Evolutionary conservation across 202 grass and related monocot genomes (phyloP).

Genomic region (Zoysia matrella): DNA sequence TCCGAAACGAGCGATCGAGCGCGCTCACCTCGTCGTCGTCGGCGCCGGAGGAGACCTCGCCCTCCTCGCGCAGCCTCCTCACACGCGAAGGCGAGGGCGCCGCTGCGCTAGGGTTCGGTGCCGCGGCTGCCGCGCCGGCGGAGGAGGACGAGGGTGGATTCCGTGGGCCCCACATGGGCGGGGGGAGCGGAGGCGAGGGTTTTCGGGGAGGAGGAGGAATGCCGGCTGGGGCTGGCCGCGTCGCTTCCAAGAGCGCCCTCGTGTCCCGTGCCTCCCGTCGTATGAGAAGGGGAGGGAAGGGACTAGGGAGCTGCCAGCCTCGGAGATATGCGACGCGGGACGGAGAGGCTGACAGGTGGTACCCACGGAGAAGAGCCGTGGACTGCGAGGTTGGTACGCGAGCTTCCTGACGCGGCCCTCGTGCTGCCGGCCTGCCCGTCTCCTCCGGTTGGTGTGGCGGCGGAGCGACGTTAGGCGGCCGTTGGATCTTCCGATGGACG

Average conservation of each 20-base stretch:
- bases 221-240: constrained; percentile 35
- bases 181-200: background rate
- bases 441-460: background rate
- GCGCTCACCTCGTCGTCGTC: constrained; percentile 73
- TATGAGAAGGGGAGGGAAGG: background rate
- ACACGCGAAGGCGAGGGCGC: background rate
- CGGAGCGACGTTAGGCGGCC: background rate
- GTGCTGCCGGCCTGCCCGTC: too few relatives aligned
- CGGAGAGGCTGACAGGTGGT: constrained; percentile 29
- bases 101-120: constrained; percentile 41
- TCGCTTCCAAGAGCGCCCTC: constrained; percentile 22
- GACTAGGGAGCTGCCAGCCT: background rate
- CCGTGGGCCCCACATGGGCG: constrained; percentile 37
- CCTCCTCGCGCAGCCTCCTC: constrained; percentile 69
- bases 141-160: constrained; percentile 15
- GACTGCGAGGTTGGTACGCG: background rate
- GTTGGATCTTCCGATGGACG: background rate
- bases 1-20: background rate
- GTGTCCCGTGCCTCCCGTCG: background rate
- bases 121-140: background rate
- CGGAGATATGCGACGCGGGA: background rate
- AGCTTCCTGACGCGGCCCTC: background rate
- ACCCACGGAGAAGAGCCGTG: background rate
- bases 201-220: constrained; percentile 11
- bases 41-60: constrained; percentile 74